Percentiles rank a stretch among this genome's conserved stretches.
Evolutionary conservation across 2,329 filamentous ascomycete genomes (phyloP).

Genomic region (Fusarium sp.): DNA sequence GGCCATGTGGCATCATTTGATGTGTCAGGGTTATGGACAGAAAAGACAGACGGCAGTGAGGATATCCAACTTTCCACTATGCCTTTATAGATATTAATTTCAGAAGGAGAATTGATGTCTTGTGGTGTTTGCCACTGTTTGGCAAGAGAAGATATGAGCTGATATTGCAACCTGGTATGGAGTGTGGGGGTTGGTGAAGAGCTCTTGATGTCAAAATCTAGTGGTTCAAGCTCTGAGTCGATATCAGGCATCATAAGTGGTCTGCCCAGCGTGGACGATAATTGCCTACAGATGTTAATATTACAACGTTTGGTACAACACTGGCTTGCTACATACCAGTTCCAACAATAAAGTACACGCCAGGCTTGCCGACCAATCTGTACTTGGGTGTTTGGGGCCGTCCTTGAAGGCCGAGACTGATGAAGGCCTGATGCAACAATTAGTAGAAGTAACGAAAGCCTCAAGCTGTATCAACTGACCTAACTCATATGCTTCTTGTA

Average conservation of each 20-base stretch:
- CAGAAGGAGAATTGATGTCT: background rate
- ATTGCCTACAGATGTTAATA: background rate
- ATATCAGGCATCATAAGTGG: slow-evolving; percentile 21
- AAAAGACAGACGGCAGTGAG: background rate
- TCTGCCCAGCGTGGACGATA: background rate
- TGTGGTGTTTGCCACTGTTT: slow-evolving; percentile 21
- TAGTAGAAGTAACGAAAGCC: background rate
- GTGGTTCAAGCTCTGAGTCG: background rate
- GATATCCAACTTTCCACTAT: background rate
- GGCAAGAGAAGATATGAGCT: slow-evolving; percentile 17
- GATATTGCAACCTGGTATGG: slow-evolving; percentile 13
- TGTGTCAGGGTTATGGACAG: background rate
- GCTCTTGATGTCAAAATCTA: accelerated
- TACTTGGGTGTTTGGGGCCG: background rate
- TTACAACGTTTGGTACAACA: accelerated
- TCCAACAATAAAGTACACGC: slow-evolving; percentile 20
- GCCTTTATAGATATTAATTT: background rate
- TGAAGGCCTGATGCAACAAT: background rate
- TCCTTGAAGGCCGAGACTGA: background rate
- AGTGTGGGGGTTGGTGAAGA: slow-evolving; percentile 3
- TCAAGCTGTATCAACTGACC: background rate
- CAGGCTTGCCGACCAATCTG: slow-evolving; percentile 18
- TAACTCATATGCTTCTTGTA: slow-evolving; percentile 22
- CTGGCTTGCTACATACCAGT: background rate
- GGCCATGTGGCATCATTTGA: slow-evolving; percentile 6